These are phyloP conservation scores for Dryas integrifolia DNA, from an alignment of 331 rosid species.

Conservation along the genomic window DNA sequence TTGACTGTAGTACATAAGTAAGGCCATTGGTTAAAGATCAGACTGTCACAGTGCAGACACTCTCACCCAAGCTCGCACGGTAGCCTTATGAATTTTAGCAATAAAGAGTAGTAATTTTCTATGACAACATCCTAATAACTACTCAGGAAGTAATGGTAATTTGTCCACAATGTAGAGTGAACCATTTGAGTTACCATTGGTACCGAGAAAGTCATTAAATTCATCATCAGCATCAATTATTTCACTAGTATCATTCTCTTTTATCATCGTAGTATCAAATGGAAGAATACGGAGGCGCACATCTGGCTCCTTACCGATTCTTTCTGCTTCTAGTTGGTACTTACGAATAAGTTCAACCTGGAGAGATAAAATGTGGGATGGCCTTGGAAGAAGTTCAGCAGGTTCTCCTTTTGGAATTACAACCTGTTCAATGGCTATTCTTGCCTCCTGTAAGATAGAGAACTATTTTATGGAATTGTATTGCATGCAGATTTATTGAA, in stretches of 20 bases:
- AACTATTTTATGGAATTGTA: background rate
- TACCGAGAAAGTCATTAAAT: constrained; percentile 43
- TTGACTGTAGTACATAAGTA: too few species aligned
- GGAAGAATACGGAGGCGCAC: constrained; percentile 64
- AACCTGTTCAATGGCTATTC: constrained; percentile 75
- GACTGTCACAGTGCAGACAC: background rate
- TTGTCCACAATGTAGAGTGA: constrained; percentile 41
- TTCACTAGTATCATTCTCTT: constrained; percentile 27
- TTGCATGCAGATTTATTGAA: background rate
- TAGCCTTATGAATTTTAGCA: background rate
- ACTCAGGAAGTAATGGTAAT: constrained; percentile 74
- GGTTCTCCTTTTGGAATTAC: constrained; percentile 76
- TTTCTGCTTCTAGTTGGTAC: constrained; percentile 61
- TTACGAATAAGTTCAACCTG: constrained; percentile 64
- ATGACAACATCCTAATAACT: constrained; percentile 18
- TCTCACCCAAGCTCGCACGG: background rate
- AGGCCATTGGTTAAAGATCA: background rate
- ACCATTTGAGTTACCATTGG: constrained; percentile 51
- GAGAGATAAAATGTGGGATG: constrained; percentile 51
- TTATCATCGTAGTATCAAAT: constrained; percentile 28
- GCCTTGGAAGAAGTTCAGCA: constrained; percentile 79
- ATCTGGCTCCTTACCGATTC: constrained; percentile 39
- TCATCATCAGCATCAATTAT: constrained; percentile 32
- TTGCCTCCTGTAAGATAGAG: constrained; percentile 67
- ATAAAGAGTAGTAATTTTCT: background rate